Evolutionary conservation across 176 grass and related monocot species (phyloP), one percentile per base, ranked within the genome.

Genomic region (Avena sativa): DNA sequence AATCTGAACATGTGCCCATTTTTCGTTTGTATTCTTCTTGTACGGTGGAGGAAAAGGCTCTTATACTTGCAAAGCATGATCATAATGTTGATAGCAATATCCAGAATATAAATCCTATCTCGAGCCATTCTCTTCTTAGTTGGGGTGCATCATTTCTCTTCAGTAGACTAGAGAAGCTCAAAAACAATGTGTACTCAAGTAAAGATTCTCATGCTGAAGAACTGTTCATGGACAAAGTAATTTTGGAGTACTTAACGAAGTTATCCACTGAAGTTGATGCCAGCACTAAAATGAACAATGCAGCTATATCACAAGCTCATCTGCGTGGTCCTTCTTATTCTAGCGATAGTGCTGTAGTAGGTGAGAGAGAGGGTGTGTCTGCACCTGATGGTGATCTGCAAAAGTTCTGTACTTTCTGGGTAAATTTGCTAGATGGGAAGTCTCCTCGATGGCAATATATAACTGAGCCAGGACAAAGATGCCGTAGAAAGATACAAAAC

Each of bases 121-220:
- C 92, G 4, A 95, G 90, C 76, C 96, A 98, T 81, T 92, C 85
- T 44, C 82, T 98, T 16, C 93, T 98, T 26, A 94, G 92, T 84
- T 98, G 96, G 96, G 96, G 96, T 63, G 92, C 93, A 70, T 83
- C 81, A 38, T 73, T 81, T 89, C 96, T 91, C 57, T 95, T 98
- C 61, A 56, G 20, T 81, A 88, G 84, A 76, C 90, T 98, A 32
- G 87, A 95, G 71, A 77, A 91, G 40, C 87, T 93, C 15, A 89
- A 91, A 83, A 84, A 92, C 8, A 64, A 59, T 70, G 80, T 75
- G 64, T 21, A 60, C 59, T 87, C 78, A 88, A 81, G 68, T 57
- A 87, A 82, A 69, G 65, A 59, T n/a, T 73, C 79, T 84, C 71
- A 85, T 74, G 78, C 21, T 76, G 87, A 89, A 49, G 70, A 87